Percentiles rank a stretch among this genome's conserved stretches.
phyloP scores from a whole-genome alignment of 257 asterid species.

The Solanum chmielewskii region DNA sequence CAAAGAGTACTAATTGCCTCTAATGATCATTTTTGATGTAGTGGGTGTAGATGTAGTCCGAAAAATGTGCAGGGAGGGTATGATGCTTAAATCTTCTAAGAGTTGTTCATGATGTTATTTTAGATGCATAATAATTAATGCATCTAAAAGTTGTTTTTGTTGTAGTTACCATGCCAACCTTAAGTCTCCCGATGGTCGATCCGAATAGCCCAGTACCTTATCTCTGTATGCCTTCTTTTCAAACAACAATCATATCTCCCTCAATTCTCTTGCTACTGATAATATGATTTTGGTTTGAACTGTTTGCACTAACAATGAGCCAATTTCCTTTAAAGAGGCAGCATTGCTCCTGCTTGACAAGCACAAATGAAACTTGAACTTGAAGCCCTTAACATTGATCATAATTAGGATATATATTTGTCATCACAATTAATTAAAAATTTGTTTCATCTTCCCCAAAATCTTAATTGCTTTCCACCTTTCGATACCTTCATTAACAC shows the following conservation, averaged over 20 bases:
- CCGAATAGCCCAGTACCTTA: no score
- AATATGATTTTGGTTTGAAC: neutral
- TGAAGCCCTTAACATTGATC: no score
- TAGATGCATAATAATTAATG: no score
- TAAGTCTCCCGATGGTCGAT: neutral
- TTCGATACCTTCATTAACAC: no score
- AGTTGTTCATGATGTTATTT: neutral
- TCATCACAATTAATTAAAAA: no score
- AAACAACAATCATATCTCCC: neutral
- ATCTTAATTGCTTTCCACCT: no score
- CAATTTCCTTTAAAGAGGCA: neutral
- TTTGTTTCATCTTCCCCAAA: no score
- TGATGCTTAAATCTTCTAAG: neutral
- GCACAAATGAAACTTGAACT: neutral
- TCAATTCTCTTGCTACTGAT: neutral
- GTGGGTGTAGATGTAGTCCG: neutral
- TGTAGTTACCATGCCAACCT: neutral
- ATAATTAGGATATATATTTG: no score
- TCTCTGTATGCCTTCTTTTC: neutral
- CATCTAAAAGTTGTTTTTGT: no score
- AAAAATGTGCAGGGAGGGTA: neutral
- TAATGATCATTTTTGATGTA: no score
- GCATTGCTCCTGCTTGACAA: neutral
- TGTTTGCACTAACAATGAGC: neutral
- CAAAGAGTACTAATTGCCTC: no score